Conservation (phyloP, 2,329 filamentous ascomycete genomes). For the Aspergillus persii region DNA sequence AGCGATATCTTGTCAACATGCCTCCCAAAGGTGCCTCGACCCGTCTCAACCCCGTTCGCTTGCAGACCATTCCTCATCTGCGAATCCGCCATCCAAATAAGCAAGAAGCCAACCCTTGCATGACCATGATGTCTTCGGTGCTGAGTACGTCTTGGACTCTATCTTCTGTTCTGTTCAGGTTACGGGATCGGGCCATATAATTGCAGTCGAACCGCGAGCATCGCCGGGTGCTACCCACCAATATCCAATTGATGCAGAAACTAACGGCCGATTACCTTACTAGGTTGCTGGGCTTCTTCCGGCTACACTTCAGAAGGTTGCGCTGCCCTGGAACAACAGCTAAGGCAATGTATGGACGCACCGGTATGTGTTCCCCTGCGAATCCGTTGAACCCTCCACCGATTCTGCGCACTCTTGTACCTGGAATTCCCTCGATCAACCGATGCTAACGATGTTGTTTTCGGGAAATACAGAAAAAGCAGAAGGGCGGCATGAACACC, state of each 20-base stretch:
- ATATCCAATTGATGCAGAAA: background rate
- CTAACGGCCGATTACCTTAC: constrained; percentile 15
- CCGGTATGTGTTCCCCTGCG: constrained; percentile 54
- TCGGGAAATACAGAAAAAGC: constrained; percentile 50
- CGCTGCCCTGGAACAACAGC: constrained; percentile 57
- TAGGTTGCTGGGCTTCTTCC: constrained; percentile 50
- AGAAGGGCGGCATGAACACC: constrained; percentile 63
- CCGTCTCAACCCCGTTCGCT: constrained; percentile 44
- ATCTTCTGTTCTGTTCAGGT: background rate
- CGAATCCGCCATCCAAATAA: constrained; percentile 64
- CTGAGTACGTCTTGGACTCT: constrained; percentile 52
- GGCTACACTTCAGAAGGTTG: constrained; percentile 55
- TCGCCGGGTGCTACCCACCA: background rate
- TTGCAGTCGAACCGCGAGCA: background rate
- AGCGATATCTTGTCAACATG: constrained; percentile 30
- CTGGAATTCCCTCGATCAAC: background rate
- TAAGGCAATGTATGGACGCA: constrained; percentile 75
- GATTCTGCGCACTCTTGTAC: background rate
- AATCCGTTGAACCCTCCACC: background rate
- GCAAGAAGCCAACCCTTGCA: constrained; percentile 61
- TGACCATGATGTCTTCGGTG: constrained; percentile 65
- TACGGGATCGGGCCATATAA: background rate
- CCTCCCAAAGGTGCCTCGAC: constrained; percentile 45
- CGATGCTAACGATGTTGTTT: constrained; percentile 5
- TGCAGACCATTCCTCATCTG: constrained; percentile 53